Evolutionary conservation across 2,329 filamentous ascomycete genomes (phyloP).

Genomic region (Tolypocladium cylindrosporum): DNA sequence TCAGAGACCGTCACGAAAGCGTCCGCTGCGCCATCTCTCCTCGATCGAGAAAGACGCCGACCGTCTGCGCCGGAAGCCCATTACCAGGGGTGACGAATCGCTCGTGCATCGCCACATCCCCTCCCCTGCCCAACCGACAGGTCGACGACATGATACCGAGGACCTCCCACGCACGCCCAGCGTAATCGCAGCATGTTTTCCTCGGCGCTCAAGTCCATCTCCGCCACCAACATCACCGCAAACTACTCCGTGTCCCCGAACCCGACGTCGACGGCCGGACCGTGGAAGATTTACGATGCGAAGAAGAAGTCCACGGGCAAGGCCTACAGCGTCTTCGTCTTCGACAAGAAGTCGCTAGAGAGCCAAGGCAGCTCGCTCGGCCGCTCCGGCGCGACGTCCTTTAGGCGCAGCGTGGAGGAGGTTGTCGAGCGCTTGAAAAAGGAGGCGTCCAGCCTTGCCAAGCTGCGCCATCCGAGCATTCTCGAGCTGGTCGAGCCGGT

Average conservation of each 20-base stretch:
- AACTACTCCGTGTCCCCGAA: slow-evolving; percentile 78
- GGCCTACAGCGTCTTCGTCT: slow-evolving; percentile 83
- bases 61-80: neutral
- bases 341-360: slow-evolving; percentile 82
- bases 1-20: neutral
- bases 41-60: neutral
- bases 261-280: slow-evolving; percentile 71
- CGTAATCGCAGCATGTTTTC: slow-evolving; percentile 62
- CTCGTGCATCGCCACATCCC: neutral
- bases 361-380: slow-evolving; percentile 31
- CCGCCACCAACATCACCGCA: slow-evolving; percentile 77
- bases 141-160: slow-evolving; percentile 16
- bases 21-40: neutral
- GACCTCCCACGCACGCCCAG: slow-evolving; percentile 7
- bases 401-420: slow-evolving; percentile 79
- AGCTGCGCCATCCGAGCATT: slow-evolving; percentile 82
- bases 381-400: slow-evolving; percentile 43
- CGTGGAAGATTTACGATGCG: slow-evolving; percentile 96
- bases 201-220: slow-evolving; percentile 86
- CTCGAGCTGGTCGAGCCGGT: slow-evolving; percentile 90
- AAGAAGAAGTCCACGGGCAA: slow-evolving; percentile 95
- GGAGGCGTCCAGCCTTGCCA: slow-evolving; percentile 80
- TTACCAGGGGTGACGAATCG: neutral
- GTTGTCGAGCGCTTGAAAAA: slow-evolving; percentile 85
- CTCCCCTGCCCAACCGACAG: neutral